A percentile compares a stretch with the other conserved stretches of the same genome.
Conservation (phyloP, 78 protist genomes). For the Chrysochromulina parva region DNA sequence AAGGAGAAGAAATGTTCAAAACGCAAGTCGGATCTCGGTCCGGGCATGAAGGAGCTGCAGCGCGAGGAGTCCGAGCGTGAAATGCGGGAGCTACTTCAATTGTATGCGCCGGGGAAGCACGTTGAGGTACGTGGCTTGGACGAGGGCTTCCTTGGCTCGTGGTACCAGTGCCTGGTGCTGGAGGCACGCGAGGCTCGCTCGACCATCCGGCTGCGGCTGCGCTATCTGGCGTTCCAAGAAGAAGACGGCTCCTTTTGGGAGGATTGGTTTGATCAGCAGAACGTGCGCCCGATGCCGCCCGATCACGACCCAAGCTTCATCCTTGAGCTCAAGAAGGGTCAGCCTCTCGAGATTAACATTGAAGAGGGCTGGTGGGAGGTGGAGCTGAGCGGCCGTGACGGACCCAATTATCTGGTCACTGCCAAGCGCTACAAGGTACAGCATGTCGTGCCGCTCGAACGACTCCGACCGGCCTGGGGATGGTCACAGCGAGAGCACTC, state of each 20-base stretch:
- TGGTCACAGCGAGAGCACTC: too few species aligned
- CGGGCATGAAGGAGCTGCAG: too few species aligned
- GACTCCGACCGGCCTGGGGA: too few species aligned
- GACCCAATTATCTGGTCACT: background rate
- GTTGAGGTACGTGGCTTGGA: background rate
- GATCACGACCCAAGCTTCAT: background rate
- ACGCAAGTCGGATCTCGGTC: too few species aligned
- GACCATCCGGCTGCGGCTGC: background rate
- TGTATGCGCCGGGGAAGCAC: too few species aligned
- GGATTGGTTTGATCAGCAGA: background rate
- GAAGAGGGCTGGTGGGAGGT: slow-evolving; percentile 14
- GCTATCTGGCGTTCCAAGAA: background rate
- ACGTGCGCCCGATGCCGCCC: background rate
- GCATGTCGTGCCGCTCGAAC: background rate
- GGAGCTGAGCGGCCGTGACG: background rate
- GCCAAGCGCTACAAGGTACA: background rate
- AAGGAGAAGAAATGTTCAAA: too few species aligned
- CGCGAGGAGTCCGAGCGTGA: too few species aligned
- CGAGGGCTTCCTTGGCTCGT: background rate
- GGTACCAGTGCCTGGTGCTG: background rate
- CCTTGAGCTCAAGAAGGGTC: background rate
- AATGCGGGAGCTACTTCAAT: too few species aligned
- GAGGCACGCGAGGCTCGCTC: background rate
- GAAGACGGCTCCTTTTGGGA: background rate
- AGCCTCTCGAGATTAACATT: background rate